Evolutionary conservation across 108 stramenopile genomes (phyloP).

Genomic region (Mediolabrus comicus): DNA sequence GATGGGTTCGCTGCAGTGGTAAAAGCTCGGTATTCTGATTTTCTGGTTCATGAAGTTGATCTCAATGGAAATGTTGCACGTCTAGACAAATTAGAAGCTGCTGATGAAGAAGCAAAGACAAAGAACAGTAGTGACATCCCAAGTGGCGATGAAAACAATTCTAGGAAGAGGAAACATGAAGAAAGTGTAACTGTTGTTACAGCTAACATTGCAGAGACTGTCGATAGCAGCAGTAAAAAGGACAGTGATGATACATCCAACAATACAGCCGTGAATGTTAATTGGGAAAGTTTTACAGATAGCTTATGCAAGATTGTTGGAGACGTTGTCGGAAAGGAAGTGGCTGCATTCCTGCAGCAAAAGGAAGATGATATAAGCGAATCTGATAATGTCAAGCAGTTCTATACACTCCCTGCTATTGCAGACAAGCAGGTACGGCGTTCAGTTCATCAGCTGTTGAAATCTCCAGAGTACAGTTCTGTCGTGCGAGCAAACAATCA

Average conservation of each 20-base stretch:
- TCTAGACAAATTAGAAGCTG: conserved; percentile 50
- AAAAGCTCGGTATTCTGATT: conserved; percentile 87
- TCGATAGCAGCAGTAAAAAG: neutral
- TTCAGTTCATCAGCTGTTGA: conserved; percentile 62
- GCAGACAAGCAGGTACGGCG: conserved; percentile 62
- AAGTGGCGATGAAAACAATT: neutral
- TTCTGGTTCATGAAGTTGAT: conserved; percentile 86
- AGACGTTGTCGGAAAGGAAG: conserved; percentile 39
- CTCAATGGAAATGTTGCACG: conserved; percentile 66
- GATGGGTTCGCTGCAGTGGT: conserved; percentile 73
- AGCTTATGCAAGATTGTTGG: conserved; percentile 28
- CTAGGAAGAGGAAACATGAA: conserved; percentile 14
- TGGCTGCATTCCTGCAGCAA: conserved; percentile 45
- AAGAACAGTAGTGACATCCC: neutral
- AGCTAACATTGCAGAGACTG: neutral
- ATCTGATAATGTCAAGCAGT: conserved; percentile 37
- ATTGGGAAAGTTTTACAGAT: conserved; percentile 28
- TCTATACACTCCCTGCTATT: conserved; percentile 54
- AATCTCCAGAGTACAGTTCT: conserved; percentile 34
- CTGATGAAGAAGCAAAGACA: neutral
- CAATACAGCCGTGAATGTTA: neutral
- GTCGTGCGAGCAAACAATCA: conserved; percentile 68
- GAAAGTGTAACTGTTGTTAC: neutral
- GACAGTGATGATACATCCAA: conserved; percentile 1
- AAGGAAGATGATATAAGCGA: conserved; percentile 11